These are phyloP conservation scores for Neurospora sp. DNA, from an alignment of 495 filamentous ascomycete genomes.

Conservation along the genomic window DNA sequence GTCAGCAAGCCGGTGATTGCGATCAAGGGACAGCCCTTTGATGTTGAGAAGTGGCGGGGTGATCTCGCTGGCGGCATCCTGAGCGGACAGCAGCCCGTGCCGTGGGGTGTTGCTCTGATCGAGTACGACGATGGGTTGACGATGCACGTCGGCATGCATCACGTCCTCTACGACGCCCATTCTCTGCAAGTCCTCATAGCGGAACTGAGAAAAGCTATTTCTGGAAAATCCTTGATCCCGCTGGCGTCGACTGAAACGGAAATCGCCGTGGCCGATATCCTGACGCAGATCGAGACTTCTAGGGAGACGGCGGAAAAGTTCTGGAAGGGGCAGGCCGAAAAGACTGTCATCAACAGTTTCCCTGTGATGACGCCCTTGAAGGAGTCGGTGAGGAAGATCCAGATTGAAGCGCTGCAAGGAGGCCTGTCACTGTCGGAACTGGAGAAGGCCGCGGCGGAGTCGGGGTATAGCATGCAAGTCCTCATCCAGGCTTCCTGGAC, in stretches of 20 bases:
- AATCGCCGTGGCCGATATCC: conserved; percentile 39
- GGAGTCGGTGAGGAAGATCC: conserved; percentile 23
- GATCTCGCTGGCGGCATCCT: conserved; percentile 6
- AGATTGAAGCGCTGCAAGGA: conserved; percentile 32
- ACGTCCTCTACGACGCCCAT: conserved; percentile 72
- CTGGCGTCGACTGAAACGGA: conserved; percentile 19
- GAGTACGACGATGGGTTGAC: conserved; percentile 18
- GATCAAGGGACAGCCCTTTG: conserved; percentile 7
- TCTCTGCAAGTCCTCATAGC: conserved; percentile 51
- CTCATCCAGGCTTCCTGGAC: conserved; percentile 68
- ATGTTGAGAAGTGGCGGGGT: conserved; percentile 21
- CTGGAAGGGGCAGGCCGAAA: conserved; percentile 47
- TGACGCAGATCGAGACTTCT: conserved; percentile 30
- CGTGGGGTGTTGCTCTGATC: conserved; percentile 23
- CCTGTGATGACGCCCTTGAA: conserved; percentile 58
- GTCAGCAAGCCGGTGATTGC: not conserved
- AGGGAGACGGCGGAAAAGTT: conserved; percentile 37
- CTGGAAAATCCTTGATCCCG: not conserved
- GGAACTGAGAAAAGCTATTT: conserved; percentile 33
- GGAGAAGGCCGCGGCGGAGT: conserved; percentile 38
- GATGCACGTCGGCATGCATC: conserved; percentile 45
- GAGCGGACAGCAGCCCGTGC: conserved; percentile 4
- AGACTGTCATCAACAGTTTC: conserved; percentile 49
- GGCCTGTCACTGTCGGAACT: conserved; percentile 29
- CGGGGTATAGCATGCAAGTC: conserved; percentile 59